A percentile compares a stretch with the other conserved stretches of the same genome.
Conservation (phyloP, 148 eudicot species). For the Amaranthus palmeri region DNA sequence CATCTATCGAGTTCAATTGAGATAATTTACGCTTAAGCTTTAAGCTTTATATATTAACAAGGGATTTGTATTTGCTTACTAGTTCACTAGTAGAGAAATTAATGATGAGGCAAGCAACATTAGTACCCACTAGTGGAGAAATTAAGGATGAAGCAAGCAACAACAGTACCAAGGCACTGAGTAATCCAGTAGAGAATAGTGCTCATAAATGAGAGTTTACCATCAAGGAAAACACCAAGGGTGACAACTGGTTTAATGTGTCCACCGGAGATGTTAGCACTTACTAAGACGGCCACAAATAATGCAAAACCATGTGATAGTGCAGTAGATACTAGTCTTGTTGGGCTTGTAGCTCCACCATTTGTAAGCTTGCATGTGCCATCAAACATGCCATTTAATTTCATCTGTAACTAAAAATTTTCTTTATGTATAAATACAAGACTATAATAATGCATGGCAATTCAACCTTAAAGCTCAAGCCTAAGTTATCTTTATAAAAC, state of each 20-base stretch:
- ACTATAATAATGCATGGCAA: too few relatives aligned
- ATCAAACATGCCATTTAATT: not conserved
- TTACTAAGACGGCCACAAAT: conserved; percentile 68
- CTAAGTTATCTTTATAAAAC: too few relatives aligned
- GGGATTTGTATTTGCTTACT: conserved; percentile 28
- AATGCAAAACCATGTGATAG: conserved; percentile 65
- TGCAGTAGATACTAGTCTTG: conserved; percentile 61
- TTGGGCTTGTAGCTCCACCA: conserved; percentile 48
- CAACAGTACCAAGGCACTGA: conserved; percentile 67
- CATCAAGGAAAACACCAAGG: conserved; percentile 71
- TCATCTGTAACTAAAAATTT: conserved; percentile 5
- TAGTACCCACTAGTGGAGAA: conserved; percentile 75
- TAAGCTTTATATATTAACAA: too few relatives aligned
- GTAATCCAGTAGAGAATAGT: conserved; percentile 60
- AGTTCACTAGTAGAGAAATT: too few relatives aligned
- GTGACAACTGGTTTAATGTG: conserved; percentile 85
- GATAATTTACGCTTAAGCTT: too few relatives aligned
- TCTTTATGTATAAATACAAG: too few relatives aligned
- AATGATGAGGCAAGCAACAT: too few relatives aligned
- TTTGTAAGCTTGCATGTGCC: conserved; percentile 50
- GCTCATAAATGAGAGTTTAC: conserved; percentile 47
- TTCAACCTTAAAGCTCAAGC: too few relatives aligned
- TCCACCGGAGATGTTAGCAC: conserved; percentile 78
- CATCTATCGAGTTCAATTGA: too few relatives aligned
- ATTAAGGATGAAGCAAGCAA: conserved; percentile 68